These are phyloP conservation scores for Yamagishiella unicocca DNA, from an alignment of 139 green algal genomes.

Conservation along the genomic window DNA sequence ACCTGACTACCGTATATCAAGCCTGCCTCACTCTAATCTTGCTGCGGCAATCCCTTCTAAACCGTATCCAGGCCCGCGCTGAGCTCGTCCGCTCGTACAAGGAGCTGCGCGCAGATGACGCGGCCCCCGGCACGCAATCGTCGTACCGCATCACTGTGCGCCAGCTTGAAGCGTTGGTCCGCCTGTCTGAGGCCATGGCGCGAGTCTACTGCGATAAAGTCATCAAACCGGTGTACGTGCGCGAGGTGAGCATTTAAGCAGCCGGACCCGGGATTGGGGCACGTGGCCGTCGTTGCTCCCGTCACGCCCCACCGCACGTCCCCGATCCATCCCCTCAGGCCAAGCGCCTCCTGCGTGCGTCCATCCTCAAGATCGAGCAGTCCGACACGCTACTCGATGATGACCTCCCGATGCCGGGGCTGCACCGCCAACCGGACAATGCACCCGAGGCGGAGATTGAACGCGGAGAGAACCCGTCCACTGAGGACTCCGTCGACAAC, in stretches of 20 bases:
- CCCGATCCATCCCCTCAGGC: no score
- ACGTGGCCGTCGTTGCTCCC: no score
- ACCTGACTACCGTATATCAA: no score
- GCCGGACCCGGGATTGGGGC: no score
- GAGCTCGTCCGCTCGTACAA: slow-evolving; percentile 91
- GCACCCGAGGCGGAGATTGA: slow-evolving; percentile 48
- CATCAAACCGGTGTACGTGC: slow-evolving; percentile 65
- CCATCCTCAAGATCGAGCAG: slow-evolving; percentile 89
- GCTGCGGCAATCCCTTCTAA: no score
- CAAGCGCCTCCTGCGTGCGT: slow-evolving; percentile 87
- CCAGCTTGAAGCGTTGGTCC: slow-evolving; percentile 97
- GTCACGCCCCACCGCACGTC: no score
- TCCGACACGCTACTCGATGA: slow-evolving; percentile 86
- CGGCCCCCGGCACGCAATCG: slow-evolving; percentile 80
- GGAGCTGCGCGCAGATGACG: slow-evolving; percentile 88
- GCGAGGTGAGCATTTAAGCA: slow-evolving; percentile 66
- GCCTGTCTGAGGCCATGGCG: slow-evolving; percentile 70
- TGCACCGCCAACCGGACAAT: slow-evolving; percentile 48
- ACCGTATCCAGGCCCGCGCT: slow-evolving; percentile 66
- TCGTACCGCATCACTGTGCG: slow-evolving; percentile 94
- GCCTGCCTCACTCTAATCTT: no score
- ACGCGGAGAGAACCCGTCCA: slow-evolving; percentile 8
- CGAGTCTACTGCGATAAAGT: slow-evolving; percentile 60
- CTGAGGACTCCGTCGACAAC: neutral
- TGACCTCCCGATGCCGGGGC: neutral